Percentiles rank a stretch among this genome's conserved stretches.
These are phyloP conservation scores for Caryopteris hybrid DNA, from an alignment of 305 asterid genomes.

Conservation along the genomic window DNA sequence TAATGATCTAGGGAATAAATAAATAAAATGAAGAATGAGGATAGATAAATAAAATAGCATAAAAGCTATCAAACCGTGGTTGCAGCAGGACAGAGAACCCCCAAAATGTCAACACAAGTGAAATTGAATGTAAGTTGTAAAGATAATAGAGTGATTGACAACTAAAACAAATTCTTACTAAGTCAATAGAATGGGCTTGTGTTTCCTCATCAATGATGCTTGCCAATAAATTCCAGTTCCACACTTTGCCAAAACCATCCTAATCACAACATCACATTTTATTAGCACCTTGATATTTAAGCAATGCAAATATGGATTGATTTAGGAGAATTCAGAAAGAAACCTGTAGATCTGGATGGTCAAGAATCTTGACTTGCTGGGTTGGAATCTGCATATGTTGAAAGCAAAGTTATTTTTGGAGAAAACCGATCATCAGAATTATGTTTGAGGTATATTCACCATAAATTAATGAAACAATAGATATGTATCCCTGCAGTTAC, in stretches of 20 bases:
- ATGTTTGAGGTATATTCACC: neutral
- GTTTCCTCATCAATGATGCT: constrained; percentile 52
- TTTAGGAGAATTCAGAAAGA: constrained; percentile 11
- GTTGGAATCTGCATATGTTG: constrained; percentile 52
- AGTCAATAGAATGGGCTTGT: constrained; percentile 44
- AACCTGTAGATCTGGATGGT: constrained; percentile 87
- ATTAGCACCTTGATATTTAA: constrained; percentile 15
- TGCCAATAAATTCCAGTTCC: constrained; percentile 58
- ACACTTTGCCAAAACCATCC: constrained; percentile 86
- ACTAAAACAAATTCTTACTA: constrained; percentile 39
- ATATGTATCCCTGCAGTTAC: neutral
- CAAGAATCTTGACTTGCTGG: constrained; percentile 68
- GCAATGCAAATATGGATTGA: constrained; percentile 5
- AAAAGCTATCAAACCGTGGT: neutral
- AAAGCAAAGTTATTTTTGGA: constrained; percentile 9
- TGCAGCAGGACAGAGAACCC: constrained; percentile 2
- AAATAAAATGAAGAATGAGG: neutral
- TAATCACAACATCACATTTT: constrained; percentile 25
- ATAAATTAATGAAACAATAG: neutral
- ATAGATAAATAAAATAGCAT: neutral
- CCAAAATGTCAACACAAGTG: constrained; percentile 5
- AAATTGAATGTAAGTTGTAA: neutral
- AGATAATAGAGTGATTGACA: neutral
- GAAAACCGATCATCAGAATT: neutral
- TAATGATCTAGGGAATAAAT: constrained; percentile 50